These are phyloP conservation scores for Phytopythium vexans DNA, from an alignment of 352 stramenopile genomes.

Conservation along the genomic window DNA sequence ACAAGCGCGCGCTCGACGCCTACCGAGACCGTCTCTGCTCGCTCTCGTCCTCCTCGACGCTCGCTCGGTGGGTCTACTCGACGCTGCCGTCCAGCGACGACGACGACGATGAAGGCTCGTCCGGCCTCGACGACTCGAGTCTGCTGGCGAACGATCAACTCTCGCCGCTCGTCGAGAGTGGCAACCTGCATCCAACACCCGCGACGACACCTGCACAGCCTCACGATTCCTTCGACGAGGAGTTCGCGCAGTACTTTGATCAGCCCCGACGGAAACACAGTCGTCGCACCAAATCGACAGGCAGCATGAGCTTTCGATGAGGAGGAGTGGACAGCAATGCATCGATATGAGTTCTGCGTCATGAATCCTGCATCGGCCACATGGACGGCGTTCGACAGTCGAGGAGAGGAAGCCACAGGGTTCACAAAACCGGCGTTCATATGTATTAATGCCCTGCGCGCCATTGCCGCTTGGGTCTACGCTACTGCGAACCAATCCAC, in stretches of 20 bases:
- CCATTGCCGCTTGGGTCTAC: no score
- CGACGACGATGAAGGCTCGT: conserved; percentile 36
- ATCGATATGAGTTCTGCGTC: no score
- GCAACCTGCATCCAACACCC: neutral
- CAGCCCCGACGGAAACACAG: conserved; percentile 11
- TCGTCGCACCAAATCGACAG: conserved; percentile 11
- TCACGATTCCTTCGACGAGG: conserved; percentile 26
- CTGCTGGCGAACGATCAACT: conserved; percentile 7
- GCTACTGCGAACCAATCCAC: no score
- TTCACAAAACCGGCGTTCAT: no score
- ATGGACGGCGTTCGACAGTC: no score
- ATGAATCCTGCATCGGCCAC: no score
- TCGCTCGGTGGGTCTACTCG: conserved; percentile 44
- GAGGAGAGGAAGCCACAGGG: no score
- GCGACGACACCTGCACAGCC: neutral
- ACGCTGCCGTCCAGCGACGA: conserved; percentile 64
- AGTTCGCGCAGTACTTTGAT: conserved; percentile 41
- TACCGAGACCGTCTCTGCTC: conserved; percentile 70
- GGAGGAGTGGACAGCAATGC: no score
- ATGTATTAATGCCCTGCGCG: no score
- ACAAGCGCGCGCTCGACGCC: conserved; percentile 64
- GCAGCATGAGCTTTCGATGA: neutral
- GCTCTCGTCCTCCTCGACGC: neutral
- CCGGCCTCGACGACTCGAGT: conserved; percentile 38
- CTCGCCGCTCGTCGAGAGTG: neutral